Evolutionary conservation across 1,284 basidiomycete species (phyloP).

Genomic region (Apiotrichum sp.): DNA sequence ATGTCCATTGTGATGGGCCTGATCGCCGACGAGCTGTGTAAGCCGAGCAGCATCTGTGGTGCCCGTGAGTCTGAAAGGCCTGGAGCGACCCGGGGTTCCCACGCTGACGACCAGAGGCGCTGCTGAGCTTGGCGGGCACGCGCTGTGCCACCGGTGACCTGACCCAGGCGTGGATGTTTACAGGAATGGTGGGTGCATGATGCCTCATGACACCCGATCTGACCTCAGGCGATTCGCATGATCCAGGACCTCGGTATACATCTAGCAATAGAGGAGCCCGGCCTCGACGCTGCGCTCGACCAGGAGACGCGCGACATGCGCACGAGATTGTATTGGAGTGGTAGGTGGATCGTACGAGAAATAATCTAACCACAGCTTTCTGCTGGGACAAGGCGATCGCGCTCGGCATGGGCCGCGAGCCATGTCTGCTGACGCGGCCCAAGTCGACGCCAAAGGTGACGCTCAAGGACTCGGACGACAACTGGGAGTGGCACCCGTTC

Average conservation of each 20-base stretch:
- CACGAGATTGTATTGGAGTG: conserved; percentile 20
- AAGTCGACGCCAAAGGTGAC: conserved; percentile 6
- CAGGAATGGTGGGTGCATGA: conserved; percentile 13
- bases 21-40: conserved; percentile 17
- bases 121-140: conserved; percentile 17
- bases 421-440: conserved; percentile 9
- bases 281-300: conserved; percentile 16
- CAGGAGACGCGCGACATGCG: conserved; percentile 20
- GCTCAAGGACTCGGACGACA: conserved; percentile 12
- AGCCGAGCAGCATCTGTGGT: conserved; percentile 16
- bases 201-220: background rate
- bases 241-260: conserved; percentile 22
- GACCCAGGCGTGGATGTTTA: conserved; percentile 24
- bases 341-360: background rate
- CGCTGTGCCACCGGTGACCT: conserved; percentile 18
- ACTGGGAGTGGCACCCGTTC: conserved; percentile 15
- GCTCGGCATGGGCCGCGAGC: conserved; percentile 22
- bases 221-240: conserved; percentile 11
- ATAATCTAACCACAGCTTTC: conserved; percentile 4
- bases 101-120: conserved; percentile 13
- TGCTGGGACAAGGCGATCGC: conserved; percentile 20
- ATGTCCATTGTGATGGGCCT: conserved; percentile 18
- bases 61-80: conserved; percentile 6
- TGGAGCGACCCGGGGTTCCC: background rate
- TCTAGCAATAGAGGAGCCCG: conserved; percentile 19